Evolutionary conservation across 345 rosid genomes (phyloP).

Genomic region (Syzygium jambos): DNA sequence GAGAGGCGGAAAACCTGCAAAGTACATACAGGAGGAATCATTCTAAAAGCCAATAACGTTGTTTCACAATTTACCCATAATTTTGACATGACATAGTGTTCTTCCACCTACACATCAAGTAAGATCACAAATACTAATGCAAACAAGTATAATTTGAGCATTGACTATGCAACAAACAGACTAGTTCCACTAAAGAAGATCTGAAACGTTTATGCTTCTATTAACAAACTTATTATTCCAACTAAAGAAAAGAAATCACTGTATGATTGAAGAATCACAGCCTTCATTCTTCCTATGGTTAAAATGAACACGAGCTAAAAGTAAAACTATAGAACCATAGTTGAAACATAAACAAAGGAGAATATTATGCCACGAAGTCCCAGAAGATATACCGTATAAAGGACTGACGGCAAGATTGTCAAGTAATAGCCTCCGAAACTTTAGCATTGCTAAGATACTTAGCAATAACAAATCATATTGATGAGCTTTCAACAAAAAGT

Average conservation of each 20-base stretch:
- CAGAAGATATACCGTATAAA: background rate
- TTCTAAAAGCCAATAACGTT: background rate
- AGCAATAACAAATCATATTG: background rate
- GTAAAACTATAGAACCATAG: background rate
- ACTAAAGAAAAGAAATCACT: background rate
- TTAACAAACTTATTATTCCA: background rate
- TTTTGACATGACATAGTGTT: background rate
- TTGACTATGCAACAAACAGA: background rate
- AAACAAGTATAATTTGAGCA: background rate
- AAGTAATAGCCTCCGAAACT: background rate
- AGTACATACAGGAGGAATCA: background rate
- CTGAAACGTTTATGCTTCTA: background rate
- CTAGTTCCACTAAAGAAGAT: background rate
- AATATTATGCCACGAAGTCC: background rate
- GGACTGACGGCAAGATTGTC: background rate
- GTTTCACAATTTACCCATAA: background rate
- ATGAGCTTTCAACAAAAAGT: background rate
- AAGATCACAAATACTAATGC: background rate
- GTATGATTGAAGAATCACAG: background rate
- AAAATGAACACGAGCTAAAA: background rate
- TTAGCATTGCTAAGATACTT: background rate
- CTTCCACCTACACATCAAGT: background rate
- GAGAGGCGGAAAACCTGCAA: conserved; percentile 91
- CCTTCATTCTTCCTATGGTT: background rate
- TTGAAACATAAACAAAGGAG: background rate